Base-by-base conservation (phyloP, 768 basidiomycete species). In the Pleurotus tuber-regium region DNA sequence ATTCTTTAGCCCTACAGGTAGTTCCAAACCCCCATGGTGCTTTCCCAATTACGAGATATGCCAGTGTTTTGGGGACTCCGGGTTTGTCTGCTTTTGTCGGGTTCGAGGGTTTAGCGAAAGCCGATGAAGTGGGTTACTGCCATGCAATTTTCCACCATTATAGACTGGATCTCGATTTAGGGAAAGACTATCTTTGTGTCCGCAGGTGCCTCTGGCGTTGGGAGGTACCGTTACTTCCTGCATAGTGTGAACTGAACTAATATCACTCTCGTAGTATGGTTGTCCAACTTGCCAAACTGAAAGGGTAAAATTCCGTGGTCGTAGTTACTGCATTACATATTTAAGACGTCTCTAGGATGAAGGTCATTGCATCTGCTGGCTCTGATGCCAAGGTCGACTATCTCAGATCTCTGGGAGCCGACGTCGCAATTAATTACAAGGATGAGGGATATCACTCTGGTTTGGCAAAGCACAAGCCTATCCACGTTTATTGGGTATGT, bases 351-450 rank as follows among this genome's bases (percentile, higher is more conserved):
- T 38, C 5, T 18, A 51, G 50, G 18, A 40, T 51, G 50, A 51
- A 51, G 30, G 38, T 51, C 25, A 42, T 51, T 25, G 50, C 50
- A 26, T 51, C 50, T n/a, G 73, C 77, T 1, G 80, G 83, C 3
- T 69, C 72, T 1, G 77, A 80, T 40, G 72, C 77, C 33, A 82
- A 84, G 65, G 74, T 82, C 16, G 63, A 61, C 8, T 78, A 67
- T 53, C 36, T 79, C 52, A 63, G 61, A 30, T 67, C 66, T 8
- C 52, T 79, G 5, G 79, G 77, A 1, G 72, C 72, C 1, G 78
- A 82, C 53, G 66, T 72, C 12, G 72, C 67, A 0, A 79, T 80
- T 64, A 79, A 82, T 63, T 82, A 79, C 64, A 79, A 83, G 70
- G 82, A 67, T 1, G 57, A 63, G 4, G 61, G 64, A 44, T 73